A percentile compares a stretch with the other conserved stretches of the same genome.
These are phyloP conservation scores for Stromatinia cepivora DNA, from an alignment of 2,329 filamentous ascomycete species.

Conservation along the genomic window DNA sequence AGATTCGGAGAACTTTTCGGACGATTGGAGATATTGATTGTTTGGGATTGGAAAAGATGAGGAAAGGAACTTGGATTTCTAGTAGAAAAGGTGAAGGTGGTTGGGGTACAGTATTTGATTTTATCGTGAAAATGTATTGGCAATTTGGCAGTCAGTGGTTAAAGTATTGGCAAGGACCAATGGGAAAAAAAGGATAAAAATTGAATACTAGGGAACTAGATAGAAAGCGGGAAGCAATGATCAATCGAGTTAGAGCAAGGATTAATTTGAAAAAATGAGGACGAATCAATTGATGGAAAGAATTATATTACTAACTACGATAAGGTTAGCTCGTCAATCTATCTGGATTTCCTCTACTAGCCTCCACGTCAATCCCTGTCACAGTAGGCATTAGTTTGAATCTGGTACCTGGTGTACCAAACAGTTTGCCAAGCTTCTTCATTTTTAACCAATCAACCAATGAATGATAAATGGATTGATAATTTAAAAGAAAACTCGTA, in stretches of 20 bases:
- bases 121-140: constrained; percentile 9
- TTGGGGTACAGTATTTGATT: constrained; percentile 15
- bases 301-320: neutral
- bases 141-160: neutral
- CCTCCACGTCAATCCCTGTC: neutral
- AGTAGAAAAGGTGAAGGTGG: constrained; percentile 1
- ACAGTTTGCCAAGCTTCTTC: constrained; percentile 5
- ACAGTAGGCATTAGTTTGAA: neutral
- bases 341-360: neutral
- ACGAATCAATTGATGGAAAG: neutral
- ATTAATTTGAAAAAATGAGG: too few relatives aligned
- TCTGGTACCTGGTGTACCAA: neutral
- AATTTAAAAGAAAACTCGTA: neutral
- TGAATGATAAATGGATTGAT: neutral
- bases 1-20: neutral
- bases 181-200: neutral
- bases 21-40: neutral
- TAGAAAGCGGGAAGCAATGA: neutral
- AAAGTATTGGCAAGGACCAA: neutral
- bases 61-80: neutral
- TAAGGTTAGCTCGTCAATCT: neutral
- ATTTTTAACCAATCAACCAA: neutral
- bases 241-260: neutral
- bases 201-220: neutral
- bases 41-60: neutral